Percentiles rank a stretch among this genome's conserved stretches.
phyloP scores from a whole-genome alignment of 345 rosid genomes.

The Mercurialis annua region DNA sequence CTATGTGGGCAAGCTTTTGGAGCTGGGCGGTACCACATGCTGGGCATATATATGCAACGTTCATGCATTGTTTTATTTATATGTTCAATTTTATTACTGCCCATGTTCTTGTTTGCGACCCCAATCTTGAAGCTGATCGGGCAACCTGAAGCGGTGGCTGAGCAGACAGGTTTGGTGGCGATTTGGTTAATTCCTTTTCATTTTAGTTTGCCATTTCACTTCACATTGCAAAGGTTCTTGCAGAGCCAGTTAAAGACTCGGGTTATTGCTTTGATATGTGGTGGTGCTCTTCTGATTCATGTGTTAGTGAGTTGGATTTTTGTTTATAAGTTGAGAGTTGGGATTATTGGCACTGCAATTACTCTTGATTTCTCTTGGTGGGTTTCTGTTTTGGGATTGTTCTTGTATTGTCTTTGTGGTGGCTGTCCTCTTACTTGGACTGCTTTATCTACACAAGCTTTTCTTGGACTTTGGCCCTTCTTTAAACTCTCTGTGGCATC shows the following conservation, averaged over 20 bases:
- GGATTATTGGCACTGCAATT: conserved; percentile 44
- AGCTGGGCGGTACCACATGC: conserved; percentile 39
- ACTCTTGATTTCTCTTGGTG: conserved; percentile 60
- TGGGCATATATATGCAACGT: conserved; percentile 54
- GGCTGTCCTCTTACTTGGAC: conserved; percentile 56
- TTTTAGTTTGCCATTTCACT: conserved; percentile 54
- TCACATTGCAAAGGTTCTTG: conserved; percentile 51
- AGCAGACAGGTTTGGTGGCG: conserved; percentile 46
- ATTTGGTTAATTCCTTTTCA: conserved; percentile 56
- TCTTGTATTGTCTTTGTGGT: conserved; percentile 39
- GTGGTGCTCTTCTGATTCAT: conserved; percentile 40
- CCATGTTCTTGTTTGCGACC: conserved; percentile 40
- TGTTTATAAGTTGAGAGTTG: conserved; percentile 44
- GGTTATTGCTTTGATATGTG: conserved; percentile 42
- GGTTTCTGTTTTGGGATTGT: conserved; percentile 46
- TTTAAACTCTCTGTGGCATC: conserved; percentile 54
- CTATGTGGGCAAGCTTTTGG: conserved; percentile 60
- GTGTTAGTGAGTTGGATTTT: conserved; percentile 46
- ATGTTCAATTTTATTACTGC: conserved; percentile 42
- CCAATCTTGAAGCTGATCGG: conserved; percentile 48
- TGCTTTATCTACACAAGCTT: conserved; percentile 54
- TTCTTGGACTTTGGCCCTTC: conserved; percentile 47
- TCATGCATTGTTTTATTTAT: conserved; percentile 49
- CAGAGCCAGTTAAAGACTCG: conserved; percentile 54
- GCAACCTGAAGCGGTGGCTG: conserved; percentile 46